Evolutionary conservation across 768 basidiomycete genomes (phyloP).

Genomic region (Amanita inopinata): DNA sequence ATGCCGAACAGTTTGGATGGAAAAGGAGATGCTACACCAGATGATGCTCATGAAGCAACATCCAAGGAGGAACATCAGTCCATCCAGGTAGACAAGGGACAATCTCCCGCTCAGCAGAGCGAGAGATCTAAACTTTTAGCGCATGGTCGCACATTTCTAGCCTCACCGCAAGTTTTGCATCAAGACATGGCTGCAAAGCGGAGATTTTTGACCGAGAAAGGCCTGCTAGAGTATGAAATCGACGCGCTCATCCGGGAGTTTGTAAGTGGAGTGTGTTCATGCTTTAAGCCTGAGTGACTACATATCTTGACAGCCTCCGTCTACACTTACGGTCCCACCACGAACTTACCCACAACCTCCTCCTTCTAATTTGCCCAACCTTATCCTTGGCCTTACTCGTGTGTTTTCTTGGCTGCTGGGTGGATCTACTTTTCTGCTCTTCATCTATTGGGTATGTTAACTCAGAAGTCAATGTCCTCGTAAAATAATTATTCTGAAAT

Average conservation of each 20-base stretch:
- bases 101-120: not conserved
- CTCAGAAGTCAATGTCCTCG: not conserved
- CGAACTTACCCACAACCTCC: conserved; percentile 63
- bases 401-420: conserved; percentile 62
- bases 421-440: conserved; percentile 44
- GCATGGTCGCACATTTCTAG: conserved; percentile 55
- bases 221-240: conserved; percentile 52
- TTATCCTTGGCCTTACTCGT: conserved; percentile 52
- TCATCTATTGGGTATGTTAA: conserved; percentile 57
- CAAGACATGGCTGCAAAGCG: conserved; percentile 51
- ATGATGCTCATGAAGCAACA: no score
- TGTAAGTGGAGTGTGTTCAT: conserved; percentile 26
- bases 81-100: no score
- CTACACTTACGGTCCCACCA: conserved; percentile 50
- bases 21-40: no score
- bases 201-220: conserved; percentile 61
- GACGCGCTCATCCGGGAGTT: conserved; percentile 44
- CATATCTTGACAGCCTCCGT: conserved; percentile 18
- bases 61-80: no score
- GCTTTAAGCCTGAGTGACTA: not conserved
- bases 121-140: conserved; percentile 35
- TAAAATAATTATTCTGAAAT: conserved; percentile 6
- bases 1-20: no score
- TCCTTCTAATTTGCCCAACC: conserved; percentile 58
- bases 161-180: conserved; percentile 51